Evolutionary conservation across 2,329 filamentous ascomycete species (phyloP).

Genomic region (Xylariaceae sp.): DNA sequence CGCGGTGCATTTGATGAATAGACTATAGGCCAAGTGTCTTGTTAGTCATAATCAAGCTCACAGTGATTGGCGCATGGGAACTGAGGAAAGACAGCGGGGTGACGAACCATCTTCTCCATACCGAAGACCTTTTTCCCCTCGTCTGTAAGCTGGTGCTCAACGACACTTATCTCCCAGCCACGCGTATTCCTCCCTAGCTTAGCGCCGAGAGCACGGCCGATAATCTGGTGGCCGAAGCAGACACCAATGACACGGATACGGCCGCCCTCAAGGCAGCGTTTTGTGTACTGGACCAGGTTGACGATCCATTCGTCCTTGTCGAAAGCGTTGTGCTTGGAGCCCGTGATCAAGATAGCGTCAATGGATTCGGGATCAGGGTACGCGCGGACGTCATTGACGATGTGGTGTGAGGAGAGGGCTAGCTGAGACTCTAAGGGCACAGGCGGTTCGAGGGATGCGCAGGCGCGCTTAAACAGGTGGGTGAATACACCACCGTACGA

Average conservation of each 20-base stretch:
- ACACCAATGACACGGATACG: conserved; percentile 76
- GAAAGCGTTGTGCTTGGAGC: conserved; percentile 75
- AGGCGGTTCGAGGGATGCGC: conserved; percentile 51
- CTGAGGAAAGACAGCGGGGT: neutral
- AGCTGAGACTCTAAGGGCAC: conserved; percentile 53
- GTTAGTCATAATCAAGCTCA: conserved; percentile 11
- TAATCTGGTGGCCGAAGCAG: conserved; percentile 88
- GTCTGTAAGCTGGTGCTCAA: conserved; percentile 68
- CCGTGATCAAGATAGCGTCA: conserved; percentile 84
- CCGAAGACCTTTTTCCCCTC: conserved; percentile 76
- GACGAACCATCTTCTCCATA: conserved; percentile 60
- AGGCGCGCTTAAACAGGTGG: conserved; percentile 61
- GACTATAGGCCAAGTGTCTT: conserved; percentile 50
- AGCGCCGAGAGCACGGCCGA: conserved; percentile 73
- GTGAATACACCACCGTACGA: conserved; percentile 76
- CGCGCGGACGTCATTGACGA: conserved; percentile 65
- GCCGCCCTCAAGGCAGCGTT: conserved; percentile 62
- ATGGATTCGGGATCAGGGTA: conserved; percentile 78
- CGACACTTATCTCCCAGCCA: conserved; percentile 85
- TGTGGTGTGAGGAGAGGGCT: conserved; percentile 69
- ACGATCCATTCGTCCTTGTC: conserved; percentile 78
- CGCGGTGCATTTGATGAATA: conserved; percentile 86
- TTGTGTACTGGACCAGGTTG: conserved; percentile 72
- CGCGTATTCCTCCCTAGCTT: conserved; percentile 69
- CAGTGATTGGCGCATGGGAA: too few relatives aligned